phyloP scores from a whole-genome alignment of 805 yeast genomes.

The Hanseniaspora taiwanica region DNA sequence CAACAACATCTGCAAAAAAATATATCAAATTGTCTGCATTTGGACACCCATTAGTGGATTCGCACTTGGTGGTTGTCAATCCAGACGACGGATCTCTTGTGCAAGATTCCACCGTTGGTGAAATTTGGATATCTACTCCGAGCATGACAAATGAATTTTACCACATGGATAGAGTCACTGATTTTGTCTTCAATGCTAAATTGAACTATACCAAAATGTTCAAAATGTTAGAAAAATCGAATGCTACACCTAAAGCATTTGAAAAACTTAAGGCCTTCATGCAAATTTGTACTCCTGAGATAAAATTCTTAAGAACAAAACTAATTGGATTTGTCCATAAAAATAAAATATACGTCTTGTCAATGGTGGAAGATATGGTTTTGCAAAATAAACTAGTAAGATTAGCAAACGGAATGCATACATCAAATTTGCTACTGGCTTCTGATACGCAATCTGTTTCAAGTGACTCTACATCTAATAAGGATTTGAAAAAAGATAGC shows the following conservation, averaged over 20 bases:
- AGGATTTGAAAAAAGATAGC: not conserved
- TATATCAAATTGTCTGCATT: constrained; percentile 73
- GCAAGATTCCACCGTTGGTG: constrained; percentile 75
- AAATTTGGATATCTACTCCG: constrained; percentile 94
- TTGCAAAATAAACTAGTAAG: constrained; percentile 38
- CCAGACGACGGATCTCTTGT: constrained; percentile 78
- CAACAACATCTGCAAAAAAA: constrained; percentile 27
- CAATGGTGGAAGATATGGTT: constrained; percentile 83
- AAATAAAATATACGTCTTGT: constrained; percentile 80
- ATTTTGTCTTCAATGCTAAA: constrained; percentile 23
- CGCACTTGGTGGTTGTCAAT: constrained; percentile 84
- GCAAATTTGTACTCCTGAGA: constrained; percentile 16
- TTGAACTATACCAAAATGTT: constrained; percentile 20
- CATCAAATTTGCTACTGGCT: constrained; percentile 22
- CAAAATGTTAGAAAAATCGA: not conserved
- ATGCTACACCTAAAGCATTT: constrained; percentile 3
- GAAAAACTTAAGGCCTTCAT: constrained; percentile 18
- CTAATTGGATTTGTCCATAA: constrained; percentile 75
- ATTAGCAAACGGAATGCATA: constrained; percentile 24
- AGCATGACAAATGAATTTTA: constrained; percentile 50
- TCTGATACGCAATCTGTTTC: no score
- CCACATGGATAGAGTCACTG: constrained; percentile 23
- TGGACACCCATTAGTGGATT: constrained; percentile 91
- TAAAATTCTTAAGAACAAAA: constrained; percentile 70
- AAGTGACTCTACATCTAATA: no score